Evolutionary conservation across 2,329 filamentous ascomycete genomes (phyloP), one percentile per base, ranked within the genome.

Genomic region (Chrysosporium queenslandicum): DNA sequence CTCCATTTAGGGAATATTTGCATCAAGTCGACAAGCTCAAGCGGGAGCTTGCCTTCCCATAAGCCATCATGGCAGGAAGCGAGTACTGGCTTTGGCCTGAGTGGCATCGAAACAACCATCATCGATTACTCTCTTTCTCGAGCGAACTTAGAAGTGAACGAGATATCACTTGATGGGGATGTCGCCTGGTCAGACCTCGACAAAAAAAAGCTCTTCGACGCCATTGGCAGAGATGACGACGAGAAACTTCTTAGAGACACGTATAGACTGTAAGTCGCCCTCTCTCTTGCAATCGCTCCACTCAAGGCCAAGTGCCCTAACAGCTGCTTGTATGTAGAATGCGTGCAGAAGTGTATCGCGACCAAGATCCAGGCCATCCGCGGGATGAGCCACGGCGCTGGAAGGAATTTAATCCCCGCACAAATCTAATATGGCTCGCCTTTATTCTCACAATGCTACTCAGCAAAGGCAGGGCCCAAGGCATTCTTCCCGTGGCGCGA

Each of bases 71-170:
- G 16, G 57, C 61, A 18, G 59, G 64, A 11, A 55, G 32, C 34
- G 7, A 61, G 14, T 58, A 60, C 74, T 53, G 68, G 68, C 18
- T 67, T 82, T 21, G 73, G 74, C 2, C 72, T 79, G 53, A 79
- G 77, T 12, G 70, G 71, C 1, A 65, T 83, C 3, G 77, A 81
- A 58, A 79, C 79, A 1, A 83, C 81, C 0, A 74, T 85, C 21
- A 85, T 85, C 58, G 81, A 85, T 63, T 85, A 84, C 64, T 83
- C 81, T 1, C 73, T 84, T 32, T 83, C 80, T 1, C 76, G 81
- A n/a, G 79, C 79, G 1, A 71, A 75, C 21, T 67, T 82, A 53
- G 37, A 57, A 0, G 53, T 60, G 32, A 56, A 59, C n/a, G 46
- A 56, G 12, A 60, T 64, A 51, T 27, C 27, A 14, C 16, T n/a